Evolutionary conservation across 2,329 filamentous ascomycete species (phyloP).

Genomic region (Onygena corvina): DNA sequence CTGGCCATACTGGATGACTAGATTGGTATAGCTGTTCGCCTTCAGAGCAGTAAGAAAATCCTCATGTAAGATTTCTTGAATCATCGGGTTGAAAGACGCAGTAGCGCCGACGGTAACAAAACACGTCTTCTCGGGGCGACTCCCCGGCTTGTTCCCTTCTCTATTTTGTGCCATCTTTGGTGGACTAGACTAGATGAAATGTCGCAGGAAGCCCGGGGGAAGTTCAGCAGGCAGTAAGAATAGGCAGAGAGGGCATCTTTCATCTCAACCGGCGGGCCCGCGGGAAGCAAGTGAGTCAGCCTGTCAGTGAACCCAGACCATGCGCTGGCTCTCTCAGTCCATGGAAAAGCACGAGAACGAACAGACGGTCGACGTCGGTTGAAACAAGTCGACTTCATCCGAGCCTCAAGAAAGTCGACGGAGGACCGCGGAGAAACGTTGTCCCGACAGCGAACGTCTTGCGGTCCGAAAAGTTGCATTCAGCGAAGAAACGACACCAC

Average conservation of each 20-base stretch:
- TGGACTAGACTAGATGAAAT: neutral
- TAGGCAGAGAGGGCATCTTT: neutral
- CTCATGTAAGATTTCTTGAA: slow-evolving; percentile 51
- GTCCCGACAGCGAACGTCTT: slow-evolving; percentile 7
- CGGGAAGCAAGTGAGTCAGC: neutral
- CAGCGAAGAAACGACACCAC: slow-evolving; percentile 7
- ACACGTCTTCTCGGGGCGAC: slow-evolving; percentile 39
- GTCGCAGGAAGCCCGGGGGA: no score
- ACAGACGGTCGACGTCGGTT: no score
- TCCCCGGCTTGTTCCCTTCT: slow-evolving; percentile 11
- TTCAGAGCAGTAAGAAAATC: slow-evolving; percentile 52
- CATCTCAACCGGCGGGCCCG: neutral
- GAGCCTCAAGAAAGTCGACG: no score
- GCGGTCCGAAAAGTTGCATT: neutral
- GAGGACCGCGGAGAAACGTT: neutral
- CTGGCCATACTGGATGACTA: slow-evolving; percentile 71
- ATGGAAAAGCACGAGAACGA: no score
- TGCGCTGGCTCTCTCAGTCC: neutral
- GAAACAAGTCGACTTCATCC: no score
- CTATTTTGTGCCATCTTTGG: neutral
- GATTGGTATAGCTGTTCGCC: slow-evolving; percentile 52
- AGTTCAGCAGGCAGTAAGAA: neutral
- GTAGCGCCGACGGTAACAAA: slow-evolving; percentile 92
- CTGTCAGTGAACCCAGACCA: neutral
- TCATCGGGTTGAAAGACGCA: slow-evolving; percentile 62